Percentiles rank a stretch among this genome's conserved stretches.
Conservation (phyloP, 805 yeast genomes). For the Lachancea kluyveri region DNA sequence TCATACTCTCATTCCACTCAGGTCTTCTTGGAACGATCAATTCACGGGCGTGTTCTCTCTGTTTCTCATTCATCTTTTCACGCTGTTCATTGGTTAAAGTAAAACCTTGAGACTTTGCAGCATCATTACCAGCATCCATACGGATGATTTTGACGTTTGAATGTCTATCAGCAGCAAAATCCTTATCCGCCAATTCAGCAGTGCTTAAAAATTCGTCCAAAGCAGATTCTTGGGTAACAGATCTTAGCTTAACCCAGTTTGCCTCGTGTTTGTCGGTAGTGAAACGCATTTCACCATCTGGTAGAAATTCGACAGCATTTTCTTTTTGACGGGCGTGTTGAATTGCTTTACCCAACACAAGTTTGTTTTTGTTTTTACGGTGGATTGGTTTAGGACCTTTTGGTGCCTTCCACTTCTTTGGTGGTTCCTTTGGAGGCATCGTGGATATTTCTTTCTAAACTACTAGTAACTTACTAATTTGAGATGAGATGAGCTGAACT, state of each 20-base stretch:
- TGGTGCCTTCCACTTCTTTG: conserved; percentile 80
- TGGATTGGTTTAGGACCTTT: conserved; percentile 89
- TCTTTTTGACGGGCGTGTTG: conserved; percentile 66
- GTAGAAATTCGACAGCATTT: conserved; percentile 62
- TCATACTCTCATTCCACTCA: conserved; percentile 65
- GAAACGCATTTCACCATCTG: conserved; percentile 86
- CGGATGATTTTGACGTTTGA: conserved; percentile 79
- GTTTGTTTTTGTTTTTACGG: conserved; percentile 73
- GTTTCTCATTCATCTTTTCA: conserved; percentile 50
- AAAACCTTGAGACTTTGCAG: conserved; percentile 44
- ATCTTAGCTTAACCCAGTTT: conserved; percentile 81
- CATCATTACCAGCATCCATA: conserved; percentile 45
- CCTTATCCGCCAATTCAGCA: conserved; percentile 93
- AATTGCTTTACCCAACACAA: conserved; percentile 82
- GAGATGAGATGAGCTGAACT: no score
- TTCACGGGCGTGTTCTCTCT: conserved; percentile 59
- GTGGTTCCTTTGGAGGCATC: conserved; percentile 40
- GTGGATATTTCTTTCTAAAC: no score
- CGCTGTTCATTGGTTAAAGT: conserved; percentile 64
- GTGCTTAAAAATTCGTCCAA: conserved; percentile 91
- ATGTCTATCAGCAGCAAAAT: conserved; percentile 86
- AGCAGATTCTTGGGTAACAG: conserved; percentile 92
- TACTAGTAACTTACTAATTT: no score
- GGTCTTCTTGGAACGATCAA: conserved; percentile 94
- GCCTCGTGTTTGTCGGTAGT: conserved; percentile 82